These are phyloP conservation scores for Globisporangium echinulatum DNA, from an alignment of 352 stramenopile species.

Conservation along the genomic window DNA sequence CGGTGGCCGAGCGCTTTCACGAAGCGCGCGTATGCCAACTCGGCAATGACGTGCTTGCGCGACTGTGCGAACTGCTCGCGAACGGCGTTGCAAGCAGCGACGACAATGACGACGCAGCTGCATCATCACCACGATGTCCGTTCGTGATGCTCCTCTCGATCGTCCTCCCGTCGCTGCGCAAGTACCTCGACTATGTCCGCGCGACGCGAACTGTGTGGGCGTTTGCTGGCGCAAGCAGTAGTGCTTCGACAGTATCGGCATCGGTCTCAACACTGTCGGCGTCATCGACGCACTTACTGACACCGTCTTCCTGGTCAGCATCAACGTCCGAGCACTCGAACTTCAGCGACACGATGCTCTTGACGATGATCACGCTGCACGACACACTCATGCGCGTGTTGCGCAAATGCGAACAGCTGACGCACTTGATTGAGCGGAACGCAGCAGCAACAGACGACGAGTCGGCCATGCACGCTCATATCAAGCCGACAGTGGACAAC, in stretches of 20 bases:
- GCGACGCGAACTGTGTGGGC: constrained; percentile 33
- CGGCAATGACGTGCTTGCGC: constrained; percentile 21
- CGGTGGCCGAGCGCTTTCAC: constrained; percentile 20
- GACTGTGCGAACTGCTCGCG: constrained; percentile 14
- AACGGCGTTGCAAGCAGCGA: neutral
- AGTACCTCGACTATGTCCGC: constrained; percentile 44
- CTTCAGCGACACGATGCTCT: constrained; percentile 2
- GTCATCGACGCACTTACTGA: constrained; percentile 4
- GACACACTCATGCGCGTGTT: constrained; percentile 31
- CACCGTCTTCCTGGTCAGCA: too few species aligned
- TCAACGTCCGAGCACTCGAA: neutral
- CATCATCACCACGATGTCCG: constrained; percentile 17
- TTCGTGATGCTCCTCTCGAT: constrained; percentile 69
- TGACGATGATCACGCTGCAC: constrained; percentile 43
- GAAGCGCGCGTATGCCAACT: constrained; percentile 25
- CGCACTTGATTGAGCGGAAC: constrained; percentile 38
- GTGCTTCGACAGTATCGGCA: neutral
- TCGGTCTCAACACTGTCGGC: neutral
- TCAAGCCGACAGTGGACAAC: constrained; percentile 3
- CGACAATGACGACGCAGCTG: neutral
- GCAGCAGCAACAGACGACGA: constrained; percentile 30
- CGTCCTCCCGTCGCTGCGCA: constrained; percentile 43
- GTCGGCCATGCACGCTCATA: neutral
- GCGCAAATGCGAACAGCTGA: constrained; percentile 21
- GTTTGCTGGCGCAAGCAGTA: neutral